These are phyloP conservation scores for Patellifolia procumbens DNA, from an alignment of 179 eudicot genomes.

Conservation along the genomic window DNA sequence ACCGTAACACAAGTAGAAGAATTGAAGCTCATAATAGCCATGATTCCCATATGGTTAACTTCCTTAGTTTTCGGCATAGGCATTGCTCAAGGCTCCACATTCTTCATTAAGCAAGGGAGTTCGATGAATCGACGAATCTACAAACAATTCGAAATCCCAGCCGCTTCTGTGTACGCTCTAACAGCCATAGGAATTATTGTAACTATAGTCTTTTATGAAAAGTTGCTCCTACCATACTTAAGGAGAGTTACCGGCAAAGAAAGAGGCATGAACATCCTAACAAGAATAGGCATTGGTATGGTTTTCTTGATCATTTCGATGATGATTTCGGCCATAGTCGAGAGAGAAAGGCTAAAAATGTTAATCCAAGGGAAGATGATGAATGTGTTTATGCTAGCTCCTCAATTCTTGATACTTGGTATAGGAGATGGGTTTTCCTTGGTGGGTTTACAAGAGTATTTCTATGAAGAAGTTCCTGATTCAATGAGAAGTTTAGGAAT, in stretches of 20 bases:
- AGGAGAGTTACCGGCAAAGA: constrained; percentile 46
- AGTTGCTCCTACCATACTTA: constrained; percentile 45
- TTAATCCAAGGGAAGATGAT: constrained; percentile 9
- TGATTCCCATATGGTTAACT: constrained; percentile 59
- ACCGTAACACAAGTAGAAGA: constrained; percentile 69
- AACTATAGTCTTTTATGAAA: constrained; percentile 54
- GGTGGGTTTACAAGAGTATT: constrained; percentile 68
- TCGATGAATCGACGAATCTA: constrained; percentile 47
- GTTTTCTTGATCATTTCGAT: constrained; percentile 42
- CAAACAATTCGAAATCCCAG: constrained; percentile 48
- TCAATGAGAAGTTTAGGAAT: constrained; percentile 64
- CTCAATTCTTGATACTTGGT: constrained; percentile 56
- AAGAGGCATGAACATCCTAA: constrained; percentile 58
- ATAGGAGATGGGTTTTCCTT: constrained; percentile 60
- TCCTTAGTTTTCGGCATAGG: constrained; percentile 51
- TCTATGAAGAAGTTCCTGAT: constrained; percentile 68
- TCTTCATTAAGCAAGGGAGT: constrained; percentile 63
- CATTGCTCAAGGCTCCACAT: constrained; percentile 51
- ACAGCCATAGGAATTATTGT: constrained; percentile 46
- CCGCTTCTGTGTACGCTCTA: constrained; percentile 52
- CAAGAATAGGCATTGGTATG: constrained; percentile 66
- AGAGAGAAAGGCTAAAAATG: constrained; percentile 32
- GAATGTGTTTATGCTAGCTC: constrained; percentile 61
- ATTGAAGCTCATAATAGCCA: constrained; percentile 48
- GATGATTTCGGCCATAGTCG: constrained; percentile 54